Conservation (phyloP, 805 yeast species). For the Pichia exigua region DNA sequence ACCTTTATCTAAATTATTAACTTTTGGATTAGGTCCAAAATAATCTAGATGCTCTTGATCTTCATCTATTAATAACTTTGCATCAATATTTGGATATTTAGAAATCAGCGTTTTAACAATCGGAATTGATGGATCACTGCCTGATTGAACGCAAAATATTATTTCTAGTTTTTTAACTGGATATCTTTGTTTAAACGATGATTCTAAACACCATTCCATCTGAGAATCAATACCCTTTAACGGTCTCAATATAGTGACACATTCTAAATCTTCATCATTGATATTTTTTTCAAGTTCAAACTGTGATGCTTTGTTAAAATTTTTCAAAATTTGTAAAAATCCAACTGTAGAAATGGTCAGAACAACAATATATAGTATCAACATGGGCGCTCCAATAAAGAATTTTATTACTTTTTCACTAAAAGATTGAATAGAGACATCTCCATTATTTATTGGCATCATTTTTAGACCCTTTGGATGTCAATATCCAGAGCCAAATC, state of each 20-base stretch:
- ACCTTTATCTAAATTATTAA: constrained; percentile 80
- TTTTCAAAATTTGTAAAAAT: constrained; percentile 19
- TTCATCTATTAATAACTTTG: constrained; percentile 47
- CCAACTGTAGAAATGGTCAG: constrained; percentile 23
- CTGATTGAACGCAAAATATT: constrained; percentile 65
- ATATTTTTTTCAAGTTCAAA: constrained; percentile 12
- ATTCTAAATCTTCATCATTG: constrained; percentile 37
- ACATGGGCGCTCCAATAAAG: constrained; percentile 4
- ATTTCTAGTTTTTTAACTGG: constrained; percentile 56
- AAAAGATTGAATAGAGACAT: not conserved
- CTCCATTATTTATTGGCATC: not conserved
- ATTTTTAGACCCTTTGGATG: not conserved
- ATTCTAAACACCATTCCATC: constrained; percentile 55
- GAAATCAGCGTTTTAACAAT: constrained; percentile 42
- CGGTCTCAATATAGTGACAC: constrained; percentile 76
- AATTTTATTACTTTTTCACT: not conserved
- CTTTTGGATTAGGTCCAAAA: constrained; percentile 84
- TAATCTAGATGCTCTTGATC: constrained; percentile 31
- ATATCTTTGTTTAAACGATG: constrained; percentile 62
- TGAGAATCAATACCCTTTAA: constrained; percentile 80
- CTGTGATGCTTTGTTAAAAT: constrained; percentile 18
- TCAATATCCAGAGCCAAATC: not conserved
- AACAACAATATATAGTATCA: constrained; percentile 27
- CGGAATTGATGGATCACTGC: constrained; percentile 56
- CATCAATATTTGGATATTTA: constrained; percentile 49